These are phyloP conservation scores for Erythrobasidium yunnanense DNA, from an alignment of 768 basidiomycete genomes.

Conservation along the genomic window DNA sequence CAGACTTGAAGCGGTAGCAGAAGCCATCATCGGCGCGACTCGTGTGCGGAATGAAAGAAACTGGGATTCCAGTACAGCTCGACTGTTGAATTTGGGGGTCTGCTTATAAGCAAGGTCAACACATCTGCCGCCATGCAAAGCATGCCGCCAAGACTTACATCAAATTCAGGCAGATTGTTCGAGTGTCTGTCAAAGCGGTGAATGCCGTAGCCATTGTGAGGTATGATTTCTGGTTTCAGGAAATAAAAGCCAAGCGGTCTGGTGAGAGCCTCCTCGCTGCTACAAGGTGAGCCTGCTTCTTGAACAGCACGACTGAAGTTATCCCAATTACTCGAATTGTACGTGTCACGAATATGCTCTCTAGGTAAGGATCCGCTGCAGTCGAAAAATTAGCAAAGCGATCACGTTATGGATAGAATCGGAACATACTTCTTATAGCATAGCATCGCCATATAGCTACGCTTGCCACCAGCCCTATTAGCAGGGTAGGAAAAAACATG, in stretches of 20 bases:
- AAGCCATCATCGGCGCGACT: slow-evolving; percentile 57
- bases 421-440: slow-evolving; percentile 64
- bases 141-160: no score
- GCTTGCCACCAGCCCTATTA: slow-evolving; percentile 39
- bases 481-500: slow-evolving; percentile 66
- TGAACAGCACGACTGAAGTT: neutral
- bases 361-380: neutral
- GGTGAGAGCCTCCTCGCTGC: slow-evolving; percentile 46
- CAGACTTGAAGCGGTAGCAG: neutral
- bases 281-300: neutral
- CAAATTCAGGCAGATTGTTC: neutral
- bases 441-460: slow-evolving; percentile 67
- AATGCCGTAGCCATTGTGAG: slow-evolving; percentile 61
- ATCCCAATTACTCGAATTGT: neutral
- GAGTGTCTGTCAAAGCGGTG: slow-evolving; percentile 50
- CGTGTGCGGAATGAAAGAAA: slow-evolving; percentile 68
- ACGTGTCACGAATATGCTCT: neutral
- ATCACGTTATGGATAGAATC: slow-evolving; percentile 43
- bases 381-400: slow-evolving; percentile 36
- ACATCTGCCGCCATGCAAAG: neutral
- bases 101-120: slow-evolving; percentile 39
- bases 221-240: slow-evolving; percentile 76
- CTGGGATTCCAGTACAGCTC: slow-evolving; percentile 73
- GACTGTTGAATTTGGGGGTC: slow-evolving; percentile 52
- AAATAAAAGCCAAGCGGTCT: slow-evolving; percentile 63